Conservation (phyloP, 257 asterid genomes). For the Solanum paucissectum region DNA sequence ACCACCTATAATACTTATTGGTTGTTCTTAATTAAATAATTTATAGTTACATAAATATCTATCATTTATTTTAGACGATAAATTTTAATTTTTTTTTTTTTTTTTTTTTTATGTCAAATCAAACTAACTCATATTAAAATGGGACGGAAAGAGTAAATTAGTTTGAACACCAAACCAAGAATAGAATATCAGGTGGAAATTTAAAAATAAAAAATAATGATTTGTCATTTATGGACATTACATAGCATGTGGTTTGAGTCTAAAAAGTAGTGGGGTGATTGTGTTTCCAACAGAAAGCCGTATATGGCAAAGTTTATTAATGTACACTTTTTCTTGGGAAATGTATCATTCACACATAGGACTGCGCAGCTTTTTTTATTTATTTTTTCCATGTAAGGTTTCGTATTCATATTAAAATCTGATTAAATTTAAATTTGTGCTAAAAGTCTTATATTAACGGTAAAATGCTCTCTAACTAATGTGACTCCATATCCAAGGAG, state of each 20-base stretch:
- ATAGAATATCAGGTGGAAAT: no score
- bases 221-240: background rate
- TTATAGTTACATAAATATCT: no score
- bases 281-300: background rate
- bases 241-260: background rate
- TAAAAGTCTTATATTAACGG: accelerated
- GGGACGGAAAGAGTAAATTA: no score
- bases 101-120: no score
- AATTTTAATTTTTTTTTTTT: no score
- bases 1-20: background rate
- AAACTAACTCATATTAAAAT: no score
- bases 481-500: accelerated
- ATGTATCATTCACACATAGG: background rate
- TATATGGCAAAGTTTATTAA: background rate
- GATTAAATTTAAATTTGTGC: accelerated
- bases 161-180: no score
- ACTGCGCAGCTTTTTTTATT: background rate
- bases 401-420: accelerated
- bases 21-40: background rate
- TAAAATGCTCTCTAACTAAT: no score
- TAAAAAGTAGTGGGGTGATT: background rate
- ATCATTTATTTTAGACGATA: no score
- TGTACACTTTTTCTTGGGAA: background rate
- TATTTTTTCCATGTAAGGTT: no score
- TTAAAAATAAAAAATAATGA: no score